Conservation (phyloP, 306 rosid species). For the Acacia confusa region DNA sequence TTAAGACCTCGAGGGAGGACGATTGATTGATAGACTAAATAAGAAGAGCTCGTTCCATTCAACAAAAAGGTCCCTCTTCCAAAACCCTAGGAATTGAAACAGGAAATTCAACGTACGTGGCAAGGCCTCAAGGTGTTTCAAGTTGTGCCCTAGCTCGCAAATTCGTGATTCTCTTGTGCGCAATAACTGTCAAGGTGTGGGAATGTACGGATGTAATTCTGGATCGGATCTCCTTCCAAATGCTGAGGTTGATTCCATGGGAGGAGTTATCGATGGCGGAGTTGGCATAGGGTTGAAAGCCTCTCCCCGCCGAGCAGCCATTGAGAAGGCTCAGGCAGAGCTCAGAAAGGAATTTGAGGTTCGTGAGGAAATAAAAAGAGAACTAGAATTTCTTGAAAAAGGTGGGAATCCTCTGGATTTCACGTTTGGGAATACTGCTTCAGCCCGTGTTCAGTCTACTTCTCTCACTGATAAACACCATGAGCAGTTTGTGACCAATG, state of each 20-base stretch:
- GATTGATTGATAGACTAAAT: too few relatives aligned
- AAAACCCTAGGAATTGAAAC: constrained; percentile 98
- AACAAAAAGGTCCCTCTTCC: constrained; percentile 38
- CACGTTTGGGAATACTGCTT: constrained; percentile 78
- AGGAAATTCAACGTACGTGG: constrained; percentile 44
- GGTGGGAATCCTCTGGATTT: constrained; percentile 98
- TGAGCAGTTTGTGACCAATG: constrained; percentile 90
- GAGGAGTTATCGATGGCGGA: constrained; percentile 99
- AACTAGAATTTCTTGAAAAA: constrained; percentile 95
- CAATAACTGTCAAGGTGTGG: too few relatives aligned
- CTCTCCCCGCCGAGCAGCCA: constrained; percentile 90
- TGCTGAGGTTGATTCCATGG: constrained; percentile 99
- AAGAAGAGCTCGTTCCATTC: constrained; percentile 18
- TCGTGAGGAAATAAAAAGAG: constrained; percentile 93
- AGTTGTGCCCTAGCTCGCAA: constrained; percentile 59
- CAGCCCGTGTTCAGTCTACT: constrained; percentile 95
- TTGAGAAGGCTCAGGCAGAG: constrained; percentile 89
- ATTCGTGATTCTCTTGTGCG: constrained; percentile 35
- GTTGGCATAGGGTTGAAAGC: too few relatives aligned
- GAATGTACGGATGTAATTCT: too few relatives aligned
- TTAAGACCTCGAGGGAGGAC: too few relatives aligned
- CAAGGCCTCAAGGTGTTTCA: constrained; percentile 23
- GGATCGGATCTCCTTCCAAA: too few relatives aligned
- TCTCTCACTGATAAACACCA: constrained; percentile 91
- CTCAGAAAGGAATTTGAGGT: constrained; percentile 92